phyloP scores from a whole-genome alignment of 768 basidiomycete genomes.

The Leccinum disarticulatum region DNA sequence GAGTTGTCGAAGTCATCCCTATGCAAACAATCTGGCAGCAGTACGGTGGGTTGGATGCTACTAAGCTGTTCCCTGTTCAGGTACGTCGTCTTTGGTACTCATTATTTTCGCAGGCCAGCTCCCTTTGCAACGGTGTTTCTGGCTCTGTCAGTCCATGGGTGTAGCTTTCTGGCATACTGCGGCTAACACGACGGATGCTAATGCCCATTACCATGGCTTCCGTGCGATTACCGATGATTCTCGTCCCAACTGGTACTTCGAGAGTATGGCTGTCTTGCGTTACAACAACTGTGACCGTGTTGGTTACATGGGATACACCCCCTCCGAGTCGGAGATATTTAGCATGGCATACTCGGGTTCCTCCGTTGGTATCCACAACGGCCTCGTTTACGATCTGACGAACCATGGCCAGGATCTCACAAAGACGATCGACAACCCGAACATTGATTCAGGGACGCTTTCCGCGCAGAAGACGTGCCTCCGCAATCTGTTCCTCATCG shows the following conservation, averaged over 20 bases:
- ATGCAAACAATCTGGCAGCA: conserved; percentile 70
- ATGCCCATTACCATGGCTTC: conserved; percentile 94
- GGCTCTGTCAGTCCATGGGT: conserved; percentile 87
- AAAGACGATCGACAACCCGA: conserved; percentile 61
- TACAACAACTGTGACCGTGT: conserved; percentile 83
- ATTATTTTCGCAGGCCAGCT: conserved; percentile 61
- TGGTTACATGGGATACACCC: conserved; percentile 86
- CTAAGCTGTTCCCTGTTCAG: conserved; percentile 92
- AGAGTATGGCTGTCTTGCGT: conserved; percentile 91
- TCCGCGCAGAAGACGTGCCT: conserved; percentile 82
- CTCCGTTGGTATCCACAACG: conserved; percentile 83
- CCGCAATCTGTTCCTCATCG: conserved; percentile 89
- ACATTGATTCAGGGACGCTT: conserved; percentile 60
- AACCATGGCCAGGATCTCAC: conserved; percentile 86
- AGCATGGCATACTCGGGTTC: conserved; percentile 62
- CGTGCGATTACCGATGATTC: conserved; percentile 84
- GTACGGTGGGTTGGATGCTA: conserved; percentile 78
- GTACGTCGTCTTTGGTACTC: conserved; percentile 36
- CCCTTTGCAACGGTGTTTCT: conserved; percentile 84
- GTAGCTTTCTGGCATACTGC: conserved; percentile 68
- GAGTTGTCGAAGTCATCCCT: conserved; percentile 71
- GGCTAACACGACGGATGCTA: conserved; percentile 71
- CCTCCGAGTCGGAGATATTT: conserved; percentile 69
- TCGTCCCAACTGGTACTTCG: conserved; percentile 97
- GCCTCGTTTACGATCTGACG: conserved; percentile 85